Evolutionary conservation across 2,329 filamentous ascomycete genomes (phyloP).

Genomic region (Stachybotrys echinatus): DNA sequence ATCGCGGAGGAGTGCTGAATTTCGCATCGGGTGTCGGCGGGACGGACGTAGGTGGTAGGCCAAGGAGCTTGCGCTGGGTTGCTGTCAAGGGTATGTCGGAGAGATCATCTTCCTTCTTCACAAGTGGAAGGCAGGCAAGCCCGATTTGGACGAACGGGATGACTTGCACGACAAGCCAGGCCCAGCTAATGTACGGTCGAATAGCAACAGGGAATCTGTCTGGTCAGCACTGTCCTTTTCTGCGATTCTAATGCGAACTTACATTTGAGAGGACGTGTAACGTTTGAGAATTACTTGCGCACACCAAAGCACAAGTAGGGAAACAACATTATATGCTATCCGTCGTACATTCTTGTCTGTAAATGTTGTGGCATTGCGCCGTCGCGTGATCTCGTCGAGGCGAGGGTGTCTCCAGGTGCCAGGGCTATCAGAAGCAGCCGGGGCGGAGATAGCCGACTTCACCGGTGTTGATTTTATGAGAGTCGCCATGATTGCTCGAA

Average conservation of each 20-base stretch:
- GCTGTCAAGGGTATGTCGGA: slow-evolving; percentile 81
- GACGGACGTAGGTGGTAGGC: slow-evolving; percentile 62
- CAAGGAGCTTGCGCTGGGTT: slow-evolving; percentile 73
- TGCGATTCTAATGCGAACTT: slow-evolving; percentile 13
- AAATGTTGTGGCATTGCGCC: slow-evolving; percentile 75
- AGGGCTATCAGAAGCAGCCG: slow-evolving; percentile 45
- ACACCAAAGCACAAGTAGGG: slow-evolving; percentile 34
- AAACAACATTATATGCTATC: slow-evolving; percentile 61
- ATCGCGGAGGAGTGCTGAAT: slow-evolving; percentile 83
- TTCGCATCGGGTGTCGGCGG: slow-evolving; percentile 61
- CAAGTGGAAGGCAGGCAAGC: slow-evolving; percentile 65
- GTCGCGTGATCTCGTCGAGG: slow-evolving; percentile 77
- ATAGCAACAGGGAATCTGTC: slow-evolving; percentile 17
- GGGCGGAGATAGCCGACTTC: slow-evolving; percentile 29
- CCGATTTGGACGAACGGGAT: slow-evolving; percentile 66
- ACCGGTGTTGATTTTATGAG: slow-evolving; percentile 31
- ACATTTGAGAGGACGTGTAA: slow-evolving; percentile 35
- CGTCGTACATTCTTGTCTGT: slow-evolving; percentile 68
- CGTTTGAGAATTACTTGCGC: slow-evolving; percentile 26
- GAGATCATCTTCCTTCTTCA: slow-evolving; percentile 69
- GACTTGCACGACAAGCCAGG: slow-evolving; percentile 43
- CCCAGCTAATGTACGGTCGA: slow-evolving; percentile 34
- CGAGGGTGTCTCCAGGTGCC: slow-evolving; percentile 90
- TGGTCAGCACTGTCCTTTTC: slow-evolving; percentile 11
- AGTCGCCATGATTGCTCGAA: slow-evolving; percentile 19